Percentiles rank a stretch among this genome's conserved stretches.
Evolutionary conservation across 805 yeast species (phyloP).

Genomic region (Spathaspora girioi): DNA sequence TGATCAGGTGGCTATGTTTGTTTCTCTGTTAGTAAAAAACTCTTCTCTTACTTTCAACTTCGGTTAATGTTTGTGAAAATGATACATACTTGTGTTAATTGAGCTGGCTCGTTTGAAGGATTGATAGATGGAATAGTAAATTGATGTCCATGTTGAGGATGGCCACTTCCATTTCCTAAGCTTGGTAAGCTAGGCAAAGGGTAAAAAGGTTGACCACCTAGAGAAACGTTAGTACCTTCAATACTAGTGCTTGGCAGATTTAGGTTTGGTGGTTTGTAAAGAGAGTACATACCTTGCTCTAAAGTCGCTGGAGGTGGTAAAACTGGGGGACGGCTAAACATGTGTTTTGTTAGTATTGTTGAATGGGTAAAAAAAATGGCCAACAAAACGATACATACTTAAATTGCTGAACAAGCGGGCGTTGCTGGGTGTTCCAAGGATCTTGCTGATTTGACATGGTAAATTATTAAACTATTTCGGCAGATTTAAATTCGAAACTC

Average conservation of each 20-base stretch:
- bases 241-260: not conserved
- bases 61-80: not conserved
- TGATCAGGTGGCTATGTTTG: conserved; percentile 16
- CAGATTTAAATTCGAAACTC: not conserved
- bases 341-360: conserved; percentile 18
- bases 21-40: not conserved
- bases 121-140: conserved; percentile 49
- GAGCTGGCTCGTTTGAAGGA: conserved; percentile 25
- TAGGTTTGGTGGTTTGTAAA: not conserved
- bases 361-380: not conserved
- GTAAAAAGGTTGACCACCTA: conserved; percentile 44
- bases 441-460: conserved; percentile 39
- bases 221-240: conserved; percentile 18
- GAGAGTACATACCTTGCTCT: conserved; percentile 42
- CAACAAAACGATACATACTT: conserved; percentile 36
- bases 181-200: conserved; percentile 53
- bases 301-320: conserved; percentile 57
- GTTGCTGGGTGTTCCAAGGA: conserved; percentile 40
- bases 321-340: conserved; percentile 54
- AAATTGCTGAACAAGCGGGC: conserved; percentile 40
- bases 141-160: conserved; percentile 40
- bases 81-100: conserved; percentile 21
- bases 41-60: not conserved
- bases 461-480: not conserved
- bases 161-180: conserved; percentile 37